Conservation (phyloP, 352 stramenopile genomes). For the Phytophthora cactorum region DNA sequence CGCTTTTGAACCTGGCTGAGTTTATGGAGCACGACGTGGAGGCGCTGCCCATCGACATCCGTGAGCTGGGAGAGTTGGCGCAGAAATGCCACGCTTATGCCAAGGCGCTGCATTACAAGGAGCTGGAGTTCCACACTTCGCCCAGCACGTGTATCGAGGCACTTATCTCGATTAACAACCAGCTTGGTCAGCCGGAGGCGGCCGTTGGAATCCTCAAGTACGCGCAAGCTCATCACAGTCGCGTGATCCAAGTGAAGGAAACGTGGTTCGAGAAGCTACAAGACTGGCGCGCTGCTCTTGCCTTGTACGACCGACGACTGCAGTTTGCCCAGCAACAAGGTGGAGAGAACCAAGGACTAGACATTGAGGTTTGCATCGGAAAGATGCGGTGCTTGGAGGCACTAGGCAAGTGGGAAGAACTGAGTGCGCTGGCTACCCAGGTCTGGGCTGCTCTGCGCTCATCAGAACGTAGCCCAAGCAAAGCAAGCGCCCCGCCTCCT, state of each 20-base stretch:
- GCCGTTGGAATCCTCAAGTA: constrained; percentile 98
- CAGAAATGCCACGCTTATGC: constrained; percentile 98
- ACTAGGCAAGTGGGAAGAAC: constrained; percentile 95
- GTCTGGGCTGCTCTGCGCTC: constrained; percentile 55
- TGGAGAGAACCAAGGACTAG: constrained; percentile 37
- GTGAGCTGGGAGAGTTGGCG: constrained; percentile 93
- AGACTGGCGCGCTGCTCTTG: constrained; percentile 96
- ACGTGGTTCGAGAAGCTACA: constrained; percentile 98
- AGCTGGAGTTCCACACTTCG: constrained; percentile 95
- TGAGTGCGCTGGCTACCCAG: constrained; percentile 89
- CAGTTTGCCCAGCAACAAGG: constrained; percentile 32
- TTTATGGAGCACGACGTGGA: constrained; percentile 99
- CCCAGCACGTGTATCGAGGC: constrained; percentile 96
- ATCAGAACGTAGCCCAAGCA: constrained; percentile 19
- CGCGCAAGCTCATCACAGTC: constrained; percentile 77
- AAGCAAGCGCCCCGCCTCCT: constrained; percentile 8
- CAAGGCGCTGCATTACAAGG: constrained; percentile 96
- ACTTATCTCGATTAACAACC: constrained; percentile 99
- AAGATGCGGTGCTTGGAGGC: constrained; percentile 98
- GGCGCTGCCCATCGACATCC: constrained; percentile 96
- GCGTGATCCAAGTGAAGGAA: constrained; percentile 92
- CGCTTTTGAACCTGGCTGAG: constrained; percentile 97
- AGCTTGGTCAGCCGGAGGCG: constrained; percentile 96
- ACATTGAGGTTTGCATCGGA: constrained; percentile 95
- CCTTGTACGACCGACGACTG: constrained; percentile 88